Conservation (phyloP, 257 asterid species). For the Plectranthus barbatus region DNA sequence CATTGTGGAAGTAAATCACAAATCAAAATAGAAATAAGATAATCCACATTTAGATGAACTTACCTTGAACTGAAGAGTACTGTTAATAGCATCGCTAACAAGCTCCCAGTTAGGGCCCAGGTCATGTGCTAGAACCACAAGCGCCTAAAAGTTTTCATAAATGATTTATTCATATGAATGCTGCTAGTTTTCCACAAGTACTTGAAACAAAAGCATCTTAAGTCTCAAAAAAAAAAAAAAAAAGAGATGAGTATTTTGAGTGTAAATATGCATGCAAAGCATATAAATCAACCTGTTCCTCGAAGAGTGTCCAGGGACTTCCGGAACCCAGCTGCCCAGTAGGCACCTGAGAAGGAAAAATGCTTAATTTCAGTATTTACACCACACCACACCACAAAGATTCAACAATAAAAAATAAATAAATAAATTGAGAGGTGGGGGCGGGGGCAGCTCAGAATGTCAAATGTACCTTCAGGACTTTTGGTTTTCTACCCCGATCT, state of each 20-base stretch:
- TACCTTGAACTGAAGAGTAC: slow-evolving; percentile 86
- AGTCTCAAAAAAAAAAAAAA: not conserved
- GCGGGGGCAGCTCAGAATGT: not conserved
- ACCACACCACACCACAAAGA: not conserved
- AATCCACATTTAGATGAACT: slow-evolving; percentile 4
- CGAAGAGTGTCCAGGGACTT: slow-evolving; percentile 78
- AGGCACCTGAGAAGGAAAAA: slow-evolving; percentile 47
- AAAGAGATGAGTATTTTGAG: not conserved
- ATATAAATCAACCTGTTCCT: slow-evolving; percentile 67
- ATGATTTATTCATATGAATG: not conserved
- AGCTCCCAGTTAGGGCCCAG: slow-evolving; percentile 99
- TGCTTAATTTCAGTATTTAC: slow-evolving; percentile 13
- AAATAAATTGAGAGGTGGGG: not conserved
- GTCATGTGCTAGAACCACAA: slow-evolving; percentile 94
- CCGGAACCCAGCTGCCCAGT: slow-evolving; percentile 66
- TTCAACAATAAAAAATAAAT: not conserved
- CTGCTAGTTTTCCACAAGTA: not conserved
- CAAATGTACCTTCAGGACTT: slow-evolving; percentile 59
- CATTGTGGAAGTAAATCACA: not conserved
- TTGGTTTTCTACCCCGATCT: slow-evolving; percentile 76
- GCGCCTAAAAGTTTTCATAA: slow-evolving; percentile 49
- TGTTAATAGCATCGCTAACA: slow-evolving; percentile 84
- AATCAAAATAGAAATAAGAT: not conserved
- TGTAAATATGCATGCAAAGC: slow-evolving; percentile 9
- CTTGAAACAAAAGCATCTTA: slow-evolving; percentile 1